Evolutionary conservation across 345 rosid species (phyloP), one percentile per base, ranked within the genome.

Genomic region (Corchorus capsularis): DNA sequence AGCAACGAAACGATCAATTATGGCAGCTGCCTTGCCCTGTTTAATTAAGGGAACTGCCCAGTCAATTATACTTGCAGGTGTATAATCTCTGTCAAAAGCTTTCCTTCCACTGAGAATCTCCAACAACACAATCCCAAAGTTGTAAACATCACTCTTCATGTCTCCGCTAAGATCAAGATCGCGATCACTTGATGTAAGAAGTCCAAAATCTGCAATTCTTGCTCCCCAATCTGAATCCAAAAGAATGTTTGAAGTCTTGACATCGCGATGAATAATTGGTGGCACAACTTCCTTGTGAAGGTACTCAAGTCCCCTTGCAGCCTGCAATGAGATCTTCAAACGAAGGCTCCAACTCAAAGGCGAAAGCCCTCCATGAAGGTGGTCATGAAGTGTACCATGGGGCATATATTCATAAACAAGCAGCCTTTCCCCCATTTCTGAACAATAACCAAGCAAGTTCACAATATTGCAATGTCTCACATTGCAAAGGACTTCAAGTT

Each of bases 101-200:
- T 96, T 92, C 81, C 98, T 92, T 81, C 97, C 98, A 1, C 93
- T 93, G 55, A 95, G 89, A 63, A 92, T 88, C 91, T 95, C 98
- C 10, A 93, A 79, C 79, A 95, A 79, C 17, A 91, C 90, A 27
- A 87, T 82, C 46, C 98, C 99, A 62, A 90, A 90, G 75, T 77
- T 81, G 80, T 83, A 87, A 69, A 93, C 89, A 87, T 93, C 99
- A 56, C 77, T 80, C 80, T 85, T 84, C 59, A 79, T 76, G 47
- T 87, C 96, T 55, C 86, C 84, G 39, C 22, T 67, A 13, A 57
- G 71, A 71, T 94, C 93, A 63, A 79, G 75, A 65, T 93, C 95
- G 79, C 71, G 84, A 67, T 83, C 91, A 45, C 79, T 84, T 63
- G 91, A 81, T n/a, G 88, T 82, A 53, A 88, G 71, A 8, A 93